phyloP scores from a whole-genome alignment of 139 green algal species.

The Ettlia oleoabundans region DNA sequence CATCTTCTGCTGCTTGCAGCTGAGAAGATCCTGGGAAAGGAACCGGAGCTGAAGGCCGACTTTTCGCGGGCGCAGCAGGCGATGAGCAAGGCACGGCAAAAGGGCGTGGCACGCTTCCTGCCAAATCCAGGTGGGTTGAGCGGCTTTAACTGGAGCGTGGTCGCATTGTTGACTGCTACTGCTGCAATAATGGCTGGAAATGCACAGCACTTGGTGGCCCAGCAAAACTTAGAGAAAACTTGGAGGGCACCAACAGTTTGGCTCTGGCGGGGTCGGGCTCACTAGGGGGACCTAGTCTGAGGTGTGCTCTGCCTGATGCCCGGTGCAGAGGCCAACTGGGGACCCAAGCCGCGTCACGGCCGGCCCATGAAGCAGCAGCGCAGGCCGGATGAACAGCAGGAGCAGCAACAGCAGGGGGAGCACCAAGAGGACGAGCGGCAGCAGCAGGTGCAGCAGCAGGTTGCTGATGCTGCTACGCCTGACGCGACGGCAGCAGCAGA shows the following conservation, averaged over 20 bases:
- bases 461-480: neutral
- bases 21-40: conserved; percentile 76
- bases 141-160: neutral
- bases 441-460: neutral
- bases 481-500: neutral
- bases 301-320: neutral
- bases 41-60: conserved; percentile 73
- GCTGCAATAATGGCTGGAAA: too few relatives aligned
- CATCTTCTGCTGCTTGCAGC: conserved; percentile 2
- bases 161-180: neutral
- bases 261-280: neutral
- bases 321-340: conserved; percentile 80
- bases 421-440: neutral
- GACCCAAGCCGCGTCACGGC: conserved; percentile 70
- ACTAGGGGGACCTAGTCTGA: too few relatives aligned
- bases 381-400: neutral
- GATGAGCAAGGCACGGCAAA: conserved; percentile 57
- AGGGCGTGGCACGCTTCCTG: conserved; percentile 68
- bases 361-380: conserved; percentile 5
- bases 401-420: conserved; percentile 21
- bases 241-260: too few relatives aligned
- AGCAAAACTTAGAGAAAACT: too few relatives aligned
- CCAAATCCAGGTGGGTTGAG: conserved; percentile 82
- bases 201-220: too few relatives aligned
- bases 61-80: conserved; percentile 68